A percentile compares a stretch with the other conserved stretches of the same genome.
phyloP scores from a whole-genome alignment of 805 yeast genomes.

The Saturnispora halmiae region DNA sequence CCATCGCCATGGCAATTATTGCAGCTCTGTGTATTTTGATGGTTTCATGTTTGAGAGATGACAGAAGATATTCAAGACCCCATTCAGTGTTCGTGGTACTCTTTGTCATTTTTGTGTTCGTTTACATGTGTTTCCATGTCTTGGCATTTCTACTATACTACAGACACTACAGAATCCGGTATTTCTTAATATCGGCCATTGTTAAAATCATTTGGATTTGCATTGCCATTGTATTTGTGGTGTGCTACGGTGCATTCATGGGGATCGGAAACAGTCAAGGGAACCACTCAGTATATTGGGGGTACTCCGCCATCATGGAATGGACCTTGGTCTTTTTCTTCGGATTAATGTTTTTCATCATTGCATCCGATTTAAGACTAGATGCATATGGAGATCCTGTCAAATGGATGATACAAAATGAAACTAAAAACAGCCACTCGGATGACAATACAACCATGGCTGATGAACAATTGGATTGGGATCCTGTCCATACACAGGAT shows the following conservation, averaged over 20 bases:
- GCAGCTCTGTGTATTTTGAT: conserved; percentile 61
- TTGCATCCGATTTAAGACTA: conserved; percentile 53
- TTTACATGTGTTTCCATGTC: conserved; percentile 30
- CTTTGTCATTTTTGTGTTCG: conserved; percentile 60
- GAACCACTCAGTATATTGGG: conserved; percentile 30
- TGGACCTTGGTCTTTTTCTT: conserved; percentile 87
- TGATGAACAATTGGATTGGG: conserved; percentile 7
- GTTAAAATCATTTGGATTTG: conserved; percentile 58
- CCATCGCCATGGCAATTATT: conserved; percentile 25
- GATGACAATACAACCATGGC: neutral
- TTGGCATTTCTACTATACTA: conserved; percentile 15
- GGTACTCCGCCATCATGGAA: conserved; percentile 59
- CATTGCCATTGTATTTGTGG: conserved; percentile 57
- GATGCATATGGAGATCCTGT: conserved; percentile 15
- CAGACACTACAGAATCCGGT: conserved; percentile 18
- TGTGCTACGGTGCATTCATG: conserved; percentile 46
- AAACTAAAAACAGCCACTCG: conserved; percentile 1
- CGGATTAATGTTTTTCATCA: conserved; percentile 54
- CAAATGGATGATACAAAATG: conserved; percentile 7
- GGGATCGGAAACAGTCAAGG: conserved; percentile 16
- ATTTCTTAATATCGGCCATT: conserved; percentile 36
- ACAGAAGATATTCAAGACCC: conserved; percentile 44
- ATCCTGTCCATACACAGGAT: conserved; percentile 1
- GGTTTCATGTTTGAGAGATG: conserved; percentile 60
- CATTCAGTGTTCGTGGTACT: conserved; percentile 64